Evolutionary conservation across 176 grass and related monocot species (phyloP), one percentile per base, ranked within the genome.

Genomic region (Guadua angustifolia): DNA sequence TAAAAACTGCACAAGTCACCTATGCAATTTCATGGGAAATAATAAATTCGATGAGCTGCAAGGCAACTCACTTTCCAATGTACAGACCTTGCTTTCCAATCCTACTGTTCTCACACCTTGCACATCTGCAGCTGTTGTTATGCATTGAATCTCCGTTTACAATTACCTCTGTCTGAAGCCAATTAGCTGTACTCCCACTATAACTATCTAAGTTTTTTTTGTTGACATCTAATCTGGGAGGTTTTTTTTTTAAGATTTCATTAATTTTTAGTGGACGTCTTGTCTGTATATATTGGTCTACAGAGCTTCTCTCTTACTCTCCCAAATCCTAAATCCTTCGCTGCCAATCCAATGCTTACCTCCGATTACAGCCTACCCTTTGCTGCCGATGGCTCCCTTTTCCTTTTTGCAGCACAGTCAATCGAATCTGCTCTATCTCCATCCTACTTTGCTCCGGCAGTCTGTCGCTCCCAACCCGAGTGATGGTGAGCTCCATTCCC

Each of bases 271-370:
- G 32, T n/a, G 38, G n/a, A 73, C 0, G 6, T 43, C 42, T 43
- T 43, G 24, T 80, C 7, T 53, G 29, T 86, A 77, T 69, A 69
- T 68, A 66, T 33, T 49, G 4, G 9, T 89, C 22, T 81, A 61
- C 44, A 80, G 24, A 76, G 17, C 32, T 19, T 26, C 32, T 60
- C 51, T 84, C 66, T 71, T 50, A 38, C 49, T 79, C 61, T 24
- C 60, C 53, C 42, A 17, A 59, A 39, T 81, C 52, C 76, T 67
- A 38, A 79, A 84, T 63, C 60, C 75, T 76, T 89, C 61, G 51
- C 77, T 18, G 1, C 69, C 62, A 77, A 69, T 81, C 75, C 5
- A 40, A 13, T 59, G 3, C 21, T 36, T 59, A 46, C 49, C 26
- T 60, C 15, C 3, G 16, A 26, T 58, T 79, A 29, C 40, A 13